Evolutionary conservation across 805 yeast species (phyloP).

Genomic region (Debaryomyces tyrocola): DNA sequence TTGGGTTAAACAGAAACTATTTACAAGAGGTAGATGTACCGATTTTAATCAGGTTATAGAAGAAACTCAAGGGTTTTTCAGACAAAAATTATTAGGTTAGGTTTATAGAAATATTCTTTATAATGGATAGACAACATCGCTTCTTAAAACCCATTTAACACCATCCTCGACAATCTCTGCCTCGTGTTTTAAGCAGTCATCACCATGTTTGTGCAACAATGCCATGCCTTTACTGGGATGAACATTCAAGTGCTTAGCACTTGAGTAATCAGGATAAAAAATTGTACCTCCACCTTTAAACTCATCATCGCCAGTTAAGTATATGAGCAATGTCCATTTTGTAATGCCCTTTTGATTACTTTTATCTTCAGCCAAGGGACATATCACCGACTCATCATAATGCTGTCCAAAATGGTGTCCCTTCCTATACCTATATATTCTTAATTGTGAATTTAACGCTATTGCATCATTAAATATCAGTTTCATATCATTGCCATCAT

Average conservation of each 20-base stretch:
- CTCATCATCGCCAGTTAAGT: constrained; percentile 56
- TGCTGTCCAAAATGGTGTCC: constrained; percentile 64
- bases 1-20: constrained; percentile 56
- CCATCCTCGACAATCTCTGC: constrained; percentile 53
- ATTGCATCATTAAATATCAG: constrained; percentile 36
- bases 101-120: constrained; percentile 1
- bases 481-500: constrained; percentile 19
- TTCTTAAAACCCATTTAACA: constrained; percentile 61
- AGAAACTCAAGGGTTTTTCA: constrained; percentile 29
- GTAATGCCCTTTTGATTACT: constrained; percentile 38
- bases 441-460: constrained; percentile 55
- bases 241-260: constrained; percentile 25
- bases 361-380: constrained; percentile 23
- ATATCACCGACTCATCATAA: constrained; percentile 56
- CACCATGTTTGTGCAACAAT: constrained; percentile 64
- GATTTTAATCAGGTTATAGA: constrained; percentile 13
- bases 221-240: constrained; percentile 58
- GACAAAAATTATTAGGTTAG: constrained; percentile 11
- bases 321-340: constrained; percentile 59
- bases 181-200: constrained; percentile 61
- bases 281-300: constrained; percentile 61
- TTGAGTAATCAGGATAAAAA: constrained; percentile 38
- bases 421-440: constrained; percentile 53
- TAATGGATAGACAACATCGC: constrained; percentile 46
- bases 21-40: not conserved